phyloP scores from a whole-genome alignment of 2,329 filamentous ascomycete genomes.

The Aspergillus oerlinghausenensis region DNA sequence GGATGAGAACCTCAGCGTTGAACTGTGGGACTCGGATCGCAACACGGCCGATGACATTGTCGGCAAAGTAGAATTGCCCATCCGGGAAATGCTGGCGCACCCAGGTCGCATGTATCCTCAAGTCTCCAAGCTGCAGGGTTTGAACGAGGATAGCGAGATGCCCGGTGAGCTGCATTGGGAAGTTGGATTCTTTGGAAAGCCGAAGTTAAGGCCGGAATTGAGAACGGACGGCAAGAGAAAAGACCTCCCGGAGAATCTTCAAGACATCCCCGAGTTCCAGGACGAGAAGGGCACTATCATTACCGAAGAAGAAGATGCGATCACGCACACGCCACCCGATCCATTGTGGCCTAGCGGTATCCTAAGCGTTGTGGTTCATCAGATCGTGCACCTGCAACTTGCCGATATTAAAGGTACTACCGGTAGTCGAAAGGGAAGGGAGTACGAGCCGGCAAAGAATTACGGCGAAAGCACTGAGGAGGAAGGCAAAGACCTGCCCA shows the following conservation, averaged over 20 bases:
- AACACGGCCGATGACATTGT: conserved; percentile 92
- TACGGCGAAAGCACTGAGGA: conserved; percentile 86
- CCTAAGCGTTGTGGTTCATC: conserved; percentile 80
- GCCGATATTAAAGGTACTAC: conserved; percentile 81
- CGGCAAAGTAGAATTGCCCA: conserved; percentile 87
- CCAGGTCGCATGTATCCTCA: conserved; percentile 91
- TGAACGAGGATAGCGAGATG: conserved; percentile 82
- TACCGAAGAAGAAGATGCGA: conserved; percentile 72
- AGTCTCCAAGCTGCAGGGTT: conserved; percentile 73
- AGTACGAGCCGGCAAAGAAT: conserved; percentile 82
- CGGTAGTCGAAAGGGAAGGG: conserved; percentile 74
- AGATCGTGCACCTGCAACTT: conserved; percentile 93
- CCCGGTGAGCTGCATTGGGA: conserved; percentile 94
- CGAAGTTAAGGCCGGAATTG: conserved; percentile 76
- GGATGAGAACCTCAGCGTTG: conserved; percentile 86
- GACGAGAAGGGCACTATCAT: conserved; percentile 80
- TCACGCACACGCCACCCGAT: conserved; percentile 85
- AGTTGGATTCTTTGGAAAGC: conserved; percentile 90
- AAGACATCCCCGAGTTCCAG: conserved; percentile 71
- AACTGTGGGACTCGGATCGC: conserved; percentile 93
- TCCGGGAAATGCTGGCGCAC: conserved; percentile 92
- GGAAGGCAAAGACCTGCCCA: conserved; percentile 72
- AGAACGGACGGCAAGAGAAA: conserved; percentile 82
- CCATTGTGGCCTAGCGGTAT: conserved; percentile 94
- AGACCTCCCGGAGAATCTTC: conserved; percentile 67